Evolutionary conservation across 306 rosid species (phyloP).

Genomic region (Gastrolobium villosum): DNA sequence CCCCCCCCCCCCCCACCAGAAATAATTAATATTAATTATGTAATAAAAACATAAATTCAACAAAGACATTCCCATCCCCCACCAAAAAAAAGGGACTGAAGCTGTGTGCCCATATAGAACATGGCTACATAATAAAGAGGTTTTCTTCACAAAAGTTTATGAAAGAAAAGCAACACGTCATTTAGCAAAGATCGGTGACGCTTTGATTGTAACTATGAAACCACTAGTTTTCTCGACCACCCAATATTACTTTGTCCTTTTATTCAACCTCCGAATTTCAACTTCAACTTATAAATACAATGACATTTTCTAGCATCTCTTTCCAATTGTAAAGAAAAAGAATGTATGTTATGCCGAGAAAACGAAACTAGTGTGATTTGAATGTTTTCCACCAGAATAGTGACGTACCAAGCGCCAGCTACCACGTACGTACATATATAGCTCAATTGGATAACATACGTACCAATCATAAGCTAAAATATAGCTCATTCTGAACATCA

Average conservation of each 20-base stretch:
- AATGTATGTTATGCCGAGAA: background rate
- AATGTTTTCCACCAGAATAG: slow-evolving; percentile 1
- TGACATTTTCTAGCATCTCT: background rate
- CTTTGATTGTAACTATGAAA: slow-evolving; percentile 38
- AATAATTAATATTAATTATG: background rate
- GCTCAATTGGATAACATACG: background rate
- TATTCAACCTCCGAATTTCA: background rate
- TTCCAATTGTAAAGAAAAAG: slow-evolving; percentile 15
- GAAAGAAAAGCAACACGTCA: slow-evolving; percentile 14
- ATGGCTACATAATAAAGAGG: background rate
- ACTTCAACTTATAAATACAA: background rate
- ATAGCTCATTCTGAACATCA: background rate
- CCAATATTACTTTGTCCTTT: background rate
- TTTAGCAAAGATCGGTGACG: slow-evolving; percentile 14
- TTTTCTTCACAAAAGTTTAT: slow-evolving; percentile 8
- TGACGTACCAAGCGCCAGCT: too few relatives aligned
- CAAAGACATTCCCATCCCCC: slow-evolving; percentile 19
- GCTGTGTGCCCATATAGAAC: slow-evolving; percentile 1
- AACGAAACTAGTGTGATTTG: background rate
- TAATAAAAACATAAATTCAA: background rate
- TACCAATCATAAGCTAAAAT: background rate
- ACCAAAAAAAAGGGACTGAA: background rate
- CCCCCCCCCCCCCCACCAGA: too few relatives aligned
- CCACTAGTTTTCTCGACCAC: slow-evolving; percentile 5
- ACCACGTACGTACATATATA: too few relatives aligned